phyloP scores from a whole-genome alignment of 768 basidiomycete genomes.

The Tephrocybe rancida region DNA sequence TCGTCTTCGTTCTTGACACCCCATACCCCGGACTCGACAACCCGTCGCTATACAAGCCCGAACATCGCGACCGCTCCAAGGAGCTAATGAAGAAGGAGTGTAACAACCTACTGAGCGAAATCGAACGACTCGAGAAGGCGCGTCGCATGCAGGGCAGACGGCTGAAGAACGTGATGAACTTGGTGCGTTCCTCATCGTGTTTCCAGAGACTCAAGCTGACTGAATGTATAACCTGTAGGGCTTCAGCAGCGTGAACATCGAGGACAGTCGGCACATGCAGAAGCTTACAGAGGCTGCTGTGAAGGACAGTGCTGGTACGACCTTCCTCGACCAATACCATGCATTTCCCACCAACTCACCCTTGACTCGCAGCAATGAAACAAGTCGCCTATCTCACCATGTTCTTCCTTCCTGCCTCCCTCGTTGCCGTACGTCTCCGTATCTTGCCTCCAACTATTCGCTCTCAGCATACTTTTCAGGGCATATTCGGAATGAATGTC shows the following conservation, averaged over 20 bases:
- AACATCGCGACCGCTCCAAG: conserved; percentile 18
- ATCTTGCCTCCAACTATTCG: background rate
- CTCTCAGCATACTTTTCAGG: conserved; percentile 27
- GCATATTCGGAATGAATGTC: conserved; percentile 61
- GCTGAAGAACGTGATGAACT: conserved; percentile 53
- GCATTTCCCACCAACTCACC: background rate
- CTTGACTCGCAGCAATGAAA: conserved; percentile 45
- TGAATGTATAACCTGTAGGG: conserved; percentile 30
- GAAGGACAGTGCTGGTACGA: conserved; percentile 42
- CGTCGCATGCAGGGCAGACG: conserved; percentile 43
- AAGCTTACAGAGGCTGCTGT: conserved; percentile 41
- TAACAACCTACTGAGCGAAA: conserved; percentile 47
- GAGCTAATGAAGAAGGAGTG: conserved; percentile 44
- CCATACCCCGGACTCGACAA: conserved; percentile 49
- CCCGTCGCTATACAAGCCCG: conserved; percentile 11
- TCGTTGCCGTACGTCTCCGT: conserved; percentile 39
- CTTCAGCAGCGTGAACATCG: conserved; percentile 50
- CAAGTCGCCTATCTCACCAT: conserved; percentile 62
- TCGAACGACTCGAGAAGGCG: conserved; percentile 46
- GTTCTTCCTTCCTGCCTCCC: conserved; percentile 60
- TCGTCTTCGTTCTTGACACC: conserved; percentile 50
- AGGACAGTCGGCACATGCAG: conserved; percentile 46
- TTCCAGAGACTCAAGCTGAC: background rate
- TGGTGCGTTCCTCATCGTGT: conserved; percentile 29
- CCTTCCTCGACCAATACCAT: background rate